Percentiles rank a stretch among this genome's conserved stretches.
phyloP scores from a whole-genome alignment of 1,139 yeast species.

The Lodderomyces oxycetoniae region DNA sequence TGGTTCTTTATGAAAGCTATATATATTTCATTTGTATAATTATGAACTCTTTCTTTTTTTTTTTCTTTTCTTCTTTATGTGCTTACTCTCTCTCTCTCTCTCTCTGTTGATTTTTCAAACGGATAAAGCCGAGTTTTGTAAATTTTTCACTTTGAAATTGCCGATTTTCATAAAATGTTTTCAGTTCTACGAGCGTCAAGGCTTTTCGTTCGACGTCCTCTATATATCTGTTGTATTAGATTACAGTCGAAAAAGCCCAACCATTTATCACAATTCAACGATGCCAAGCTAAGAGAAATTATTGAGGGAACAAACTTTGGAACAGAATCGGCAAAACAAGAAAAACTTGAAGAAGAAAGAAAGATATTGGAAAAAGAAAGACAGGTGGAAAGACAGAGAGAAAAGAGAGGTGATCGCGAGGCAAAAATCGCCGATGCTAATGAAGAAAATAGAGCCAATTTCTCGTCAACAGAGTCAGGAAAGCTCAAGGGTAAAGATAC shows the following conservation, averaged over 20 bases:
- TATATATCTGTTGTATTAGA: conserved; percentile 6
- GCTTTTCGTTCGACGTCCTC: conserved; percentile 5
- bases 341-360: conserved; percentile 10
- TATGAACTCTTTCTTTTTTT: neutral
- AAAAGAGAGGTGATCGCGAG: conserved; percentile 3
- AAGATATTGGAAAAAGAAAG: conserved; percentile 11
- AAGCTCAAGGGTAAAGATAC: conserved; percentile 9
- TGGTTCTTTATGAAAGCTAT: neutral
- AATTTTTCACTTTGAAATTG: too few relatives aligned
- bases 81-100: too few relatives aligned
- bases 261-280: conserved; percentile 9
- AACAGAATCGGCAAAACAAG: conserved; percentile 12
- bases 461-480: conserved; percentile 8
- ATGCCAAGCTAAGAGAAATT: conserved; percentile 15
- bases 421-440: conserved; percentile 6
- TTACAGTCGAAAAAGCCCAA: conserved; percentile 11
- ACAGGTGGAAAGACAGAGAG: conserved; percentile 8
- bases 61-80: conserved; percentile 1
- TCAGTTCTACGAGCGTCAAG: neutral
- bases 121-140: too few relatives aligned
- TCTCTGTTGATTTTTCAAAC: too few relatives aligned
- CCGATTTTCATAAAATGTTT: conserved; percentile 2
- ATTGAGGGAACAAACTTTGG: conserved; percentile 23
- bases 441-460: conserved; percentile 5
- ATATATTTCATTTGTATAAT: conserved; percentile 1